Evolutionary conservation across 331 rosid species (phyloP), one percentile per base, ranked within the genome.

Genomic region (Dryas integrifolia): DNA sequence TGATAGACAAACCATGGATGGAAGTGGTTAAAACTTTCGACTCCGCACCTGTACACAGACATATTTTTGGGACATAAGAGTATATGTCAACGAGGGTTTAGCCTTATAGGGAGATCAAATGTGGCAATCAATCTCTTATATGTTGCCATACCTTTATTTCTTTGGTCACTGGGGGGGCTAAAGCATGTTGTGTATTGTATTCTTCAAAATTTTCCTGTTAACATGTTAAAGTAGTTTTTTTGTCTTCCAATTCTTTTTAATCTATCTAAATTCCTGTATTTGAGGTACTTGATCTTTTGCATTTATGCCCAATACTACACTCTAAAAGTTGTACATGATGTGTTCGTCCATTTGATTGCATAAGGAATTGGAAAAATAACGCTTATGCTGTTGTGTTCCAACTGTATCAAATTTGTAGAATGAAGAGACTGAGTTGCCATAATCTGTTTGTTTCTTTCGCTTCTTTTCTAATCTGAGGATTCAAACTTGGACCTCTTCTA

Each of bases 11-110:
- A 83, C 96, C 96, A 5, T 95, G 92, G 92, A 65, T 82, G 66
- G 94, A 88, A 80, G 97, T 92, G 62, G 86, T 86, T 61, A 90
- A 79, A 69, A 84, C 82, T 65, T 83, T 95, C 49, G 96, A 90
- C 69, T 80, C 92, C 48, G 74, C 75, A 74, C 99, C 99, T 9
- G 89, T 95, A 59, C 96, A 95, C 93, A 90, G 85, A 88, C 98
- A 95, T 82, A 81, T 88, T 60, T 95, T 62, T 62, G 99, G 99
- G 73, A 72, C 98, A 46, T 95, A 79, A 67, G 13, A 57, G 56
- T 7, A 24, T 73, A 43, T 35, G 58, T 47, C 69, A 57, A 61
- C 50, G 76, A 79, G 76, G 60, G 72, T 70, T 82, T 82, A 73
- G 85, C 87, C 79, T 57, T 77, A 24, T 55, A 67, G 85, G 83